Base-by-base conservation (phyloP, 805 yeast genomes). In the Yarrowia osloensis region DNA sequence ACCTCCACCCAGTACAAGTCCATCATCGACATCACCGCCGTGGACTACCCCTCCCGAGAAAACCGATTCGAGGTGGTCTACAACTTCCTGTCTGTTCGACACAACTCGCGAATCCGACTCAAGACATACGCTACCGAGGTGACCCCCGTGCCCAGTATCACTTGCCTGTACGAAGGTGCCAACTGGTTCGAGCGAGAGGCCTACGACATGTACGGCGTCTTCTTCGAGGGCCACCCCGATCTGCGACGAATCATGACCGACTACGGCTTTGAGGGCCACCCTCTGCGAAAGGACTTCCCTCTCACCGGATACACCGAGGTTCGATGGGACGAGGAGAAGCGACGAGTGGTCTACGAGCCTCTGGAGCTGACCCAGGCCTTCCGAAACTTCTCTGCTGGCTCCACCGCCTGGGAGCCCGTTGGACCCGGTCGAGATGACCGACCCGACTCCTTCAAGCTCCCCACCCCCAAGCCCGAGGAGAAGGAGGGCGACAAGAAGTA, bases 161-260 rank as follows among this genome's bases (percentile, higher is more conserved):
- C 88, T n/a, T 84, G 86, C 17, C 73, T 91, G 63, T 90, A 78
- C 77, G 86, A 87, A 75, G 96, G 96, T 68, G 88, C 91, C 70
- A 90, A 91, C 80, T 91, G 97, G 97, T 88, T 85, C 76, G 97
- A 91, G 80, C 85, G 97, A 76, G 97, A 91, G 77, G 86, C 95
- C 15, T 91, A 89, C 77, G 97, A 91, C 77, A 81, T 91, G 85
- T 91, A 85, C 76, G 97, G 97, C 49, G 85, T 91, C 68, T 90
- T 90, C 78, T 91, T 91, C 74, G 94, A 89, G 78, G 90, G 88
- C 69, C 97, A 91, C 78, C 96, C 96, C 6, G 97, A 90, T 78
- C 82, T 90, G 75, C 86, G 97, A 80, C 84, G 97, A 80, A 90
- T 90, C 77, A 84, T 90, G 86, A 90, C 97, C 67, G 97, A 90